Percentiles rank a stretch among this genome's conserved stretches.
These are phyloP conservation scores for Fomitopsis schrenkii DNA, from an alignment of 1,284 basidiomycete genomes.

Conservation along the genomic window DNA sequence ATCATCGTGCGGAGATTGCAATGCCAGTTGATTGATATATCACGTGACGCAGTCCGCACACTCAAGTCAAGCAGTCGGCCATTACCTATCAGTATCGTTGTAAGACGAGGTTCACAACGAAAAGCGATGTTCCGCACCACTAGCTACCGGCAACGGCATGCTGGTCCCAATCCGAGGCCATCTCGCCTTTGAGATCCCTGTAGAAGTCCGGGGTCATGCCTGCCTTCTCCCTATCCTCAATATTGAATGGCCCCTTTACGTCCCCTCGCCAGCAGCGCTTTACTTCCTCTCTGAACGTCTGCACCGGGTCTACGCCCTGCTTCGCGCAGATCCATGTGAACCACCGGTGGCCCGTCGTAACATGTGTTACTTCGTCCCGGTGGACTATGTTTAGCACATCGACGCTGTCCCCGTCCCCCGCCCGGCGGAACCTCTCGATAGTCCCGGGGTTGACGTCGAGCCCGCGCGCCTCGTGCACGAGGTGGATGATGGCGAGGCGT, in stretches of 20 bases:
- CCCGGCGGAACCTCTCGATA: slow-evolving; percentile 72
- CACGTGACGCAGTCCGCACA: no score
- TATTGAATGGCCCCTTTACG: slow-evolving; percentile 85
- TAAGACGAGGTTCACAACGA: no score
- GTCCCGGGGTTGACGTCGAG: slow-evolving; percentile 86
- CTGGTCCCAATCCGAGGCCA: slow-evolving; percentile 12
- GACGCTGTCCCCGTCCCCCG: slow-evolving; percentile 71
- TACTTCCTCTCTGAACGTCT: slow-evolving; percentile 75
- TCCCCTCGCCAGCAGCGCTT: slow-evolving; percentile 72
- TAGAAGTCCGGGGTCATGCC: slow-evolving; percentile 72
- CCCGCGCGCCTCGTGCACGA: slow-evolving; percentile 87
- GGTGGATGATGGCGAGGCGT: slow-evolving; percentile 83
- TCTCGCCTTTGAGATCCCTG: slow-evolving; percentile 65
- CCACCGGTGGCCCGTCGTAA: slow-evolving; percentile 82
- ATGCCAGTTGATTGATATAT: background rate
- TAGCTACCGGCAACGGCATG: no score
- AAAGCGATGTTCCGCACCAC: no score
- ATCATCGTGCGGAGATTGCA: background rate
- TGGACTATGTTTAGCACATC: slow-evolving; percentile 74
- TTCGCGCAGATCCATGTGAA: slow-evolving; percentile 76
- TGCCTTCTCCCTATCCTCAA: slow-evolving; percentile 69
- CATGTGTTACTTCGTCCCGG: slow-evolving; percentile 83
- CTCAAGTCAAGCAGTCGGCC: no score
- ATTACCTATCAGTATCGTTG: no score
- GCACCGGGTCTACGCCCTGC: slow-evolving; percentile 64